These are phyloP conservation scores for Boletus semigastroideus DNA, from an alignment of 1,284 basidiomycete genomes.

Conservation along the genomic window DNA sequence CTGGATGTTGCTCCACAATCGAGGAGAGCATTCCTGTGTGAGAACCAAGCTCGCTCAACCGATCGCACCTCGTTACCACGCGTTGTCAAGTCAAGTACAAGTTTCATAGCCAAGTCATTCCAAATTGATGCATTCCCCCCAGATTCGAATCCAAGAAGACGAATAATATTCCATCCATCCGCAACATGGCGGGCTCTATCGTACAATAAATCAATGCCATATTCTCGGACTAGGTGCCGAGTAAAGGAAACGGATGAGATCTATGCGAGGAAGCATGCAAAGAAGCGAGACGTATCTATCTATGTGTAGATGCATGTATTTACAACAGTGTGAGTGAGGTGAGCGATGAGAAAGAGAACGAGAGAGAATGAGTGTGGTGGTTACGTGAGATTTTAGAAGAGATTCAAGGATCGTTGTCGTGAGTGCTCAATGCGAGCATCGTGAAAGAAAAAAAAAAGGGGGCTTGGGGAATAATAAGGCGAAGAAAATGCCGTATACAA, in stretches of 20 bases:
- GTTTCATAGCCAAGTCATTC: constrained; percentile 9
- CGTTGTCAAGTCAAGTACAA: constrained; percentile 18
- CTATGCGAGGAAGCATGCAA: constrained; percentile 32
- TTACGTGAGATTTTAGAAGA: constrained; percentile 11
- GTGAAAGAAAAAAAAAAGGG: background rate
- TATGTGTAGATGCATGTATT: constrained; percentile 42
- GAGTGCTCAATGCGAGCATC: constrained; percentile 19
- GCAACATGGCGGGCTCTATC: constrained; percentile 25
- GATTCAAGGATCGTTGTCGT: constrained; percentile 26
- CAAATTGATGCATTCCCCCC: background rate
- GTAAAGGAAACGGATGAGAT: constrained; percentile 13
- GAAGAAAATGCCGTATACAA: constrained; percentile 11
- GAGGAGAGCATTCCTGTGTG: background rate
- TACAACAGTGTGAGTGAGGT: constrained; percentile 36
- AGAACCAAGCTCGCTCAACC: background rate
- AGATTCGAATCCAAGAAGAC: constrained; percentile 23
- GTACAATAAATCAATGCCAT: constrained; percentile 38
- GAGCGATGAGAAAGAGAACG: constrained; percentile 10
- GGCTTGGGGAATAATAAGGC: background rate
- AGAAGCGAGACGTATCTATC: constrained; percentile 28
- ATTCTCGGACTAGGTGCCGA: constrained; percentile 18
- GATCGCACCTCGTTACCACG: constrained; percentile 18
- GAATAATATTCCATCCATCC: constrained; percentile 37
- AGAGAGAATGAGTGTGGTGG: constrained; percentile 29
- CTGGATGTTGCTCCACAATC: background rate